Evolutionary conservation across 495 filamentous ascomycete genomes (phyloP).

Genomic region (Lasiosphaeriaceae sp.): DNA sequence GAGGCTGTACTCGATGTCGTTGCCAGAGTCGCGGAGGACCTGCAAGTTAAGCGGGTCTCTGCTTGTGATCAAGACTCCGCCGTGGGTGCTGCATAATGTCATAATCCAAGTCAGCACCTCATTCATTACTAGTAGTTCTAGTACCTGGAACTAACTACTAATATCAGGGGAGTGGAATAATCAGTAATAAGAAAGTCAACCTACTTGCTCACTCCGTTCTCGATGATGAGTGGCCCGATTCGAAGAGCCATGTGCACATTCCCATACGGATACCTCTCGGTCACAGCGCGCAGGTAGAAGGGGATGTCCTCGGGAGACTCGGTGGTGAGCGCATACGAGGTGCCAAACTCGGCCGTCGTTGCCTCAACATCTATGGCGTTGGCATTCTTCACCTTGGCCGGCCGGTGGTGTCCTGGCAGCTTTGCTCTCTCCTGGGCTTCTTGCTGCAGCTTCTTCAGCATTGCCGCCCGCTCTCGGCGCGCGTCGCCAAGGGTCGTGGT

Average conservation of each 20-base stretch:
- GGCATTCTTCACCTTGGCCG: not conserved
- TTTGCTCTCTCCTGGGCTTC: not conserved
- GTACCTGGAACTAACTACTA: no score
- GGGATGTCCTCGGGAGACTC: conserved; percentile 26
- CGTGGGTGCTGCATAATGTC: conserved; percentile 20
- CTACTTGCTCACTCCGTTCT: conserved; percentile 33
- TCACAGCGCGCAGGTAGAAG: conserved; percentile 24
- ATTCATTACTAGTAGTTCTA: no score
- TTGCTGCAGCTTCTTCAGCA: not conserved
- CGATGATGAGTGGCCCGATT: conserved; percentile 39
- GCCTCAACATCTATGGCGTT: not conserved
- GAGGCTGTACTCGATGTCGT: conserved; percentile 10
- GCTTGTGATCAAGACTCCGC: conserved; percentile 30
- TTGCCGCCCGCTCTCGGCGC: not conserved
- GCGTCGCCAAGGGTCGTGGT: not conserved
- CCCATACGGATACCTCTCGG: conserved; percentile 32
- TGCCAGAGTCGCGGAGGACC: not conserved
- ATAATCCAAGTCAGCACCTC: no score
- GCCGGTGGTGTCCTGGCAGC: not conserved
- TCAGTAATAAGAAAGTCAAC: not conserved
- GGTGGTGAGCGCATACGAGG: not conserved
- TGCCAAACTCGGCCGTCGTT: conserved; percentile 8
- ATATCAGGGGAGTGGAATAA: no score
- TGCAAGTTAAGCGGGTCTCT: conserved; percentile 29
- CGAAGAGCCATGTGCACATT: conserved; percentile 40